Evolutionary conservation across 495 filamentous ascomycete genomes (phyloP), one percentile per base, ranked within the genome.

Genomic region (Aspergillus panamensis): DNA sequence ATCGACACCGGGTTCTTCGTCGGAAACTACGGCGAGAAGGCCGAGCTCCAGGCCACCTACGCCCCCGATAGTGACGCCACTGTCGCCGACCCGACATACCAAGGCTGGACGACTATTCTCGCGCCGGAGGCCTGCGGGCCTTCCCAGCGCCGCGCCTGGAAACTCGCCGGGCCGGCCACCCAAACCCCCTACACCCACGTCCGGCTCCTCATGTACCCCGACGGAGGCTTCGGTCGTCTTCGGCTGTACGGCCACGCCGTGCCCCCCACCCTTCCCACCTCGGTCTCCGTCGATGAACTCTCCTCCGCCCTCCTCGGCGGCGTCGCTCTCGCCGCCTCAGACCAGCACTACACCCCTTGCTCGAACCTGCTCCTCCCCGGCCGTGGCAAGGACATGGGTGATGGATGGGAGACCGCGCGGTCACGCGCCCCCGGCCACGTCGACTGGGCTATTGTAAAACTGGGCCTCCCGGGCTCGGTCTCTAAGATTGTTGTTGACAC

Each of bases 351-450:
- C 67, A 90, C 92, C 3, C 86, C 84, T 8, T 89, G 86, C 68
- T 84, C 87, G 58, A 96, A 97, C 69, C 70, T 96, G 45, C 81
- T 96, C 13, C 76, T 96, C 12, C 92, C 92, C 3, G 91, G 91
- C 2, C 79, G 92, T 25, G 92, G 92, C 7, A 84, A 87, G 67
- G 87, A 97, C 71, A 96, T 96, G 91, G 88, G 91, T 31, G 92
- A 96, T 69, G 92, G 92, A 3, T 97, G 92, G 92, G 92, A 97
- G 73, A 97, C 92, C 10, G 85, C 87, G 52, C 82, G 92, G 37
- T 91, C 87, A 31, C 74, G 92, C 21, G 84, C 79, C 20, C 83
- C 84, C 62, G 87, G 82, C 10, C 92, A 97, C 71, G 76, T 88
- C 17, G 92, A 97, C 72, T 96, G 92, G 92, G 80, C 86, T 9